Conservation (phyloP, 2,329 filamentous ascomycete genomes). For the Fusarium albidum region DNA sequence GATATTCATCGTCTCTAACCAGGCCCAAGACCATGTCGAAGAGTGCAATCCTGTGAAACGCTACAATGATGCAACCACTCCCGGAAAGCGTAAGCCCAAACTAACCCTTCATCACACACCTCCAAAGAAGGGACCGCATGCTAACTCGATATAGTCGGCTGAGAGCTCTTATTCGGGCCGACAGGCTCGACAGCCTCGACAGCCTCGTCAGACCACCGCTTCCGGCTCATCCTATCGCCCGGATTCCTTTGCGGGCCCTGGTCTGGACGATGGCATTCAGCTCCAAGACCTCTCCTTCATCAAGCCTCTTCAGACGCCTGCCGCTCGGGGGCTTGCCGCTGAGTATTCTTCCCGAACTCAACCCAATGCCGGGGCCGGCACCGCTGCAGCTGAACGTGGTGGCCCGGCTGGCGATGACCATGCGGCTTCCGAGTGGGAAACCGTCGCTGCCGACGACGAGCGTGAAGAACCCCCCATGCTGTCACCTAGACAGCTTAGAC, state of each 20-base stretch:
- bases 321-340: conserved; percentile 24
- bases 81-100: conserved; percentile 20
- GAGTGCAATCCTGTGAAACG: neutral
- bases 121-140: neutral
- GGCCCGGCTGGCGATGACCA: conserved; percentile 27
- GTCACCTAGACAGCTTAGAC: conserved; percentile 12
- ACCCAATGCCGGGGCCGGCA: neutral
- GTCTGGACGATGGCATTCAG: conserved; percentile 13
- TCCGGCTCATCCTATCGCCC: conserved; percentile 26
- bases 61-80: conserved; percentile 22
- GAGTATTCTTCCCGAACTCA: conserved; percentile 20
- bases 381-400: neutral
- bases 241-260: conserved; percentile 19
- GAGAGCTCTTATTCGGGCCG: conserved; percentile 33
- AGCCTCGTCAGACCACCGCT: conserved; percentile 26
- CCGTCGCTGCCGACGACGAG: conserved; percentile 40
- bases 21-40: neutral
- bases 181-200: conserved; percentile 22
- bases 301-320: conserved; percentile 9
- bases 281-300: conserved; percentile 20
- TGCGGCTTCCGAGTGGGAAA: conserved; percentile 43
- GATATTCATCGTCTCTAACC: neutral
- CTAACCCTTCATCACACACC: neutral
- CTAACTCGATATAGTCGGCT: conserved; percentile 27
- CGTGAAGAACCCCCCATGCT: conserved; percentile 16